A percentile compares a stretch with the other conserved stretches of the same genome.
Conservation (phyloP, 2,329 filamentous ascomycete genomes). For the Penicillium sp. region DNA sequence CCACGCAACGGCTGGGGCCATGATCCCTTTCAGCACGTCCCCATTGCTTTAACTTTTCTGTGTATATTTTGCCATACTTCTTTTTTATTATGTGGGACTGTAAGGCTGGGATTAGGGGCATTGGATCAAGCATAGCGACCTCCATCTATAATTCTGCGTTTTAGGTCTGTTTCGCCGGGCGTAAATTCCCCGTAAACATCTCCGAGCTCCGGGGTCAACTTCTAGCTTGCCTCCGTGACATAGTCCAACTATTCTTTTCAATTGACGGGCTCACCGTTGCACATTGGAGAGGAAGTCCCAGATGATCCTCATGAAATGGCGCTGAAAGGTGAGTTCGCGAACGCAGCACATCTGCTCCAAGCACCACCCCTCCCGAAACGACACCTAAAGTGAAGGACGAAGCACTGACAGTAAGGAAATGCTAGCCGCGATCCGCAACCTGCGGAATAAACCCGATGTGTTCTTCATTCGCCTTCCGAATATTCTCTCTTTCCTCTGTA, state of each 20-base stretch:
- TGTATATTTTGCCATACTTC: constrained; percentile 30
- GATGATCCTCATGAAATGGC: constrained; percentile 35
- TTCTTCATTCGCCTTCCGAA: constrained; percentile 70
- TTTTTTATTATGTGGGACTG: constrained; percentile 9
- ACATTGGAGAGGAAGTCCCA: constrained; percentile 23
- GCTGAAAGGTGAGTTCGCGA: constrained; percentile 36
- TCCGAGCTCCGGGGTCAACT: constrained; percentile 15
- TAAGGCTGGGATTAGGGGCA: constrained; percentile 1
- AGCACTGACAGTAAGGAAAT: constrained; percentile 19
- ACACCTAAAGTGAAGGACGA: constrained; percentile 9
- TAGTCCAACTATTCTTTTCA: constrained; percentile 6
- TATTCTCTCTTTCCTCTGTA: constrained; percentile 78
- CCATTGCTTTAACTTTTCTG: constrained; percentile 21
- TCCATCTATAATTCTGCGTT: constrained; percentile 26
- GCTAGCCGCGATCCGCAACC: constrained; percentile 41
- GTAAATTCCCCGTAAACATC: constrained; percentile 31
- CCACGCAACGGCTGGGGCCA: constrained; percentile 64
- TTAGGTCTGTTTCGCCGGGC: constrained; percentile 29
- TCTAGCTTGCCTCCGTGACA: constrained; percentile 10
- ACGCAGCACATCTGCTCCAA: neutral
- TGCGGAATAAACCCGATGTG: constrained; percentile 76
- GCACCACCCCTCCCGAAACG: neutral
- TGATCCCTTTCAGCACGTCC: constrained; percentile 39
- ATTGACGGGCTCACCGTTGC: constrained; percentile 10
- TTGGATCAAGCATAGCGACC: constrained; percentile 20